A percentile compares a stretch with the other conserved stretches of the same genome.
Conservation (phyloP, 1,284 basidiomycete species). For the Cystobasidium pallidum region DNA sequence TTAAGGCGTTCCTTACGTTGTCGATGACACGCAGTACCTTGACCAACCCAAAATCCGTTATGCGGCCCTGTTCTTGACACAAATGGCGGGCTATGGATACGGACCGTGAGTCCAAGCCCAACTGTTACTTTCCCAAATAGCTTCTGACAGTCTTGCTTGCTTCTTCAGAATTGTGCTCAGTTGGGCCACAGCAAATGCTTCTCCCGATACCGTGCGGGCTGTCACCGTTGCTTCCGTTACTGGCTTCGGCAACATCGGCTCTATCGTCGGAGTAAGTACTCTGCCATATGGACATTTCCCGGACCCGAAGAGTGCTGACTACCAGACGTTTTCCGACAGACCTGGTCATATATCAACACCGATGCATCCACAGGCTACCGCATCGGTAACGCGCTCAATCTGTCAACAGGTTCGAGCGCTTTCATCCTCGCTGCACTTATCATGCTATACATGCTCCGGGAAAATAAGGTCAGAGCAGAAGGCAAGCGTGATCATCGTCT, state of each 20-base stretch:
- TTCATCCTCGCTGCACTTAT: constrained; percentile 45
- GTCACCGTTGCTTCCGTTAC: constrained; percentile 45
- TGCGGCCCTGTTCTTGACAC: constrained; percentile 48
- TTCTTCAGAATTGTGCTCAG: constrained; percentile 44
- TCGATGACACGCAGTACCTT: not conserved
- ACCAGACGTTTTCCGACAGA: constrained; percentile 35
- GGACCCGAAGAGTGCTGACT: not conserved
- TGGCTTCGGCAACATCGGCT: constrained; percentile 42
- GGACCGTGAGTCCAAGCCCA: constrained; percentile 47
- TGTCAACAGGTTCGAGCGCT: constrained; percentile 45
- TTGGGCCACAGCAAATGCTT: constrained; percentile 48
- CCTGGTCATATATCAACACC: constrained; percentile 51
- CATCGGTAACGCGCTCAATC: constrained; percentile 50
- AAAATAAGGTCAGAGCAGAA: constrained; percentile 45
- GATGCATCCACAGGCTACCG: constrained; percentile 48
- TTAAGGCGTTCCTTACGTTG: not conserved
- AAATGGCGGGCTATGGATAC: constrained; percentile 47
- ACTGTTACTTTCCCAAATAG: no score
- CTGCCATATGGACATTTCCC: not conserved
- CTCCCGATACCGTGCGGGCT: constrained; percentile 42
- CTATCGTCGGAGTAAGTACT: constrained; percentile 39
- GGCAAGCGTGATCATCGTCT: constrained; percentile 50
- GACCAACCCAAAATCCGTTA: constrained; percentile 46
- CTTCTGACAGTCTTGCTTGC: no score
- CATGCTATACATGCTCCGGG: constrained; percentile 45